Conservation (phyloP, 208 protist genomes). For the Vickermania spadyakhi region DNA sequence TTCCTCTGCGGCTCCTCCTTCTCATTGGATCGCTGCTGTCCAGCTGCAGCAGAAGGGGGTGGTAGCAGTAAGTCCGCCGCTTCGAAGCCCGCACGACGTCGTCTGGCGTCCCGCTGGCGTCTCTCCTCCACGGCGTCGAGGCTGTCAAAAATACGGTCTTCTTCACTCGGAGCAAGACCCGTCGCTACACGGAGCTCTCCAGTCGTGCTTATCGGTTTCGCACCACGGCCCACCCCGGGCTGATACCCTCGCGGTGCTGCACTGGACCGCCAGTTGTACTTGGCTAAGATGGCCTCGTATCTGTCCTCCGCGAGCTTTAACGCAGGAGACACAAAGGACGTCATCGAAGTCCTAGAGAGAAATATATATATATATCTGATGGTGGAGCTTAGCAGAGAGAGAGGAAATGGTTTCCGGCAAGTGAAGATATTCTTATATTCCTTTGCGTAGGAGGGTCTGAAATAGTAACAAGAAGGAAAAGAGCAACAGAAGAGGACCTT, state of each 20-base stretch:
- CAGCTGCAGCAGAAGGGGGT: neutral
- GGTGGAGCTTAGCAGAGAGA: too few relatives aligned
- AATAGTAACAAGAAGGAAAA: too few relatives aligned
- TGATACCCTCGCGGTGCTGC: constrained; percentile 66
- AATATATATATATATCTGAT: too few relatives aligned
- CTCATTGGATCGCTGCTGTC: neutral
- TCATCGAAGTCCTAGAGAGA: too few relatives aligned
- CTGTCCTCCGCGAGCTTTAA: constrained; percentile 40
- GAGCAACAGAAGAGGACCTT: too few relatives aligned
- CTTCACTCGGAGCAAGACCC: constrained; percentile 11
- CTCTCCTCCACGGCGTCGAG: constrained; percentile 1
- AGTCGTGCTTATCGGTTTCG: constrained; percentile 61
- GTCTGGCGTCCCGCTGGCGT: neutral
- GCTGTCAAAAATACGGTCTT: constrained; percentile 20
- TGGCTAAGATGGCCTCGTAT: constrained; percentile 64
- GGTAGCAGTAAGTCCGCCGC: neutral
- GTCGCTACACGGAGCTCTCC: constrained; percentile 46
- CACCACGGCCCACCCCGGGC: constrained; percentile 69
- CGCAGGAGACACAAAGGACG: too few relatives aligned
- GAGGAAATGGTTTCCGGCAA: too few relatives aligned
- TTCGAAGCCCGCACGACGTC: neutral
- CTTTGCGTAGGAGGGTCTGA: too few relatives aligned
- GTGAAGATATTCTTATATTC: too few relatives aligned
- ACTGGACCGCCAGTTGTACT: constrained; percentile 64
- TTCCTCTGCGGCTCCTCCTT: neutral